These are phyloP conservation scores for Podila horticola DNA, from an alignment of 192 early-diverging fungal species.

Conservation along the genomic window DNA sequence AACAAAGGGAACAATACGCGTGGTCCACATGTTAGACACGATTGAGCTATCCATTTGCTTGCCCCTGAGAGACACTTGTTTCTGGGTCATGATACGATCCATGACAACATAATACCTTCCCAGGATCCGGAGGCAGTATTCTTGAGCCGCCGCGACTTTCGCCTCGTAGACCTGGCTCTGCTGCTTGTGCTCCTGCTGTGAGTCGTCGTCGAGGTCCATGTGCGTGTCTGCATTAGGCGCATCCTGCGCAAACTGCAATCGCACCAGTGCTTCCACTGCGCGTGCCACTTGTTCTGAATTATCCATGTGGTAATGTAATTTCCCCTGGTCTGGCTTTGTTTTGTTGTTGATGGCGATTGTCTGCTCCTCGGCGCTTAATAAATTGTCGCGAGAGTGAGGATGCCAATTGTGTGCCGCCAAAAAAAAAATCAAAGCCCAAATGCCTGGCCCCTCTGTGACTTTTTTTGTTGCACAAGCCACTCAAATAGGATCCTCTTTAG, in stretches of 20 bases:
- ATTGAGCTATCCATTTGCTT: neutral
- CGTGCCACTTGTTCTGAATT: constrained; percentile 30
- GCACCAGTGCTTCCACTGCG: constrained; percentile 33
- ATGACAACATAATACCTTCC: constrained; percentile 22
- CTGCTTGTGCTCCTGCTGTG: neutral
- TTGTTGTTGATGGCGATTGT: neutral
- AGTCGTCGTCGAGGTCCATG: constrained; percentile 17
- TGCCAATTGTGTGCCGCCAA: neutral
- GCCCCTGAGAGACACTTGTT: too few relatives aligned
- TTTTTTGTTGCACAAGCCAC: neutral
- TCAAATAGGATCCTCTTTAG: too few relatives aligned
- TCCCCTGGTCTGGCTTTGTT: neutral
- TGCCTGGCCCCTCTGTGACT: neutral
- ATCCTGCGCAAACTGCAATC: constrained; percentile 15
- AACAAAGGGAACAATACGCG: neutral
- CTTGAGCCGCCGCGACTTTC: constrained; percentile 27
- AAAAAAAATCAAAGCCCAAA: neutral
- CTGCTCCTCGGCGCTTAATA: neutral
- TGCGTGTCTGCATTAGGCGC: constrained; percentile 5
- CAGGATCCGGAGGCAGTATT: constrained; percentile 42
- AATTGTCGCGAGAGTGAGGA: neutral
- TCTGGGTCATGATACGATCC: too few relatives aligned
- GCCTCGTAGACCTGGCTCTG: constrained; percentile 4
- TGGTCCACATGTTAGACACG: neutral
- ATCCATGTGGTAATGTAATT: constrained; percentile 18